Conservation (phyloP, 1,284 basidiomycete genomes). For the Crucibulum cyathiforme region DNA sequence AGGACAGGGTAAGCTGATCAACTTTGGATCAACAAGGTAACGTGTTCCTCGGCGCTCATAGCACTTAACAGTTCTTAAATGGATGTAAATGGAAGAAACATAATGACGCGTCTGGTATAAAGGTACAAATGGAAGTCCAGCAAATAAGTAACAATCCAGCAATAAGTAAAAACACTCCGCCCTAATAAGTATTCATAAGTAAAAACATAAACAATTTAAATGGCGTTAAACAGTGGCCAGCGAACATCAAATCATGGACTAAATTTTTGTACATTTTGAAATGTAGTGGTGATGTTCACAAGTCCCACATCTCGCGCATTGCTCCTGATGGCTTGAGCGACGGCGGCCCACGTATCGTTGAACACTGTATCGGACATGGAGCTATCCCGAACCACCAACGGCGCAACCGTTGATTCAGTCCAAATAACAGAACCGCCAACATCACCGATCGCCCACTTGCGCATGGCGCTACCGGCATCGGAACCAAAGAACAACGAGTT, state of each 20-base stretch:
- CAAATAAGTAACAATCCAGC: background rate
- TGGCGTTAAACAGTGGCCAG: background rate
- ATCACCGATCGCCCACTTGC: constrained; percentile 59
- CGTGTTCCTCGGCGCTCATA: no score
- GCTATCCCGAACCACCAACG: constrained; percentile 55
- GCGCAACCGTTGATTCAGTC: constrained; percentile 57
- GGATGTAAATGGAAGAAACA: no score
- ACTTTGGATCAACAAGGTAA: no score
- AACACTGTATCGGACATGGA: constrained; percentile 50
- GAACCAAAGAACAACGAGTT: constrained; percentile 67
- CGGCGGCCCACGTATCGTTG: constrained; percentile 56
- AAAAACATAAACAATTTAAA: background rate
- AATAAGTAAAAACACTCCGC: background rate
- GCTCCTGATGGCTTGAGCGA: constrained; percentile 45
- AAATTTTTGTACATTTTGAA: constrained; percentile 35
- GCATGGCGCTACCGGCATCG: constrained; percentile 49
- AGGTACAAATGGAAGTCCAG: no score
- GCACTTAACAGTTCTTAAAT: no score
- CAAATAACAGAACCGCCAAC: constrained; percentile 49
- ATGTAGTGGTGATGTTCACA: constrained; percentile 47
- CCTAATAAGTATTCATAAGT: no score
- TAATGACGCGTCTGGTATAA: no score
- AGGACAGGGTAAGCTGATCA: no score
- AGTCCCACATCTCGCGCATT: constrained; percentile 39
- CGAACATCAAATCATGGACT: constrained; percentile 17